These are phyloP conservation scores for Pouteria glomerata DNA, from an alignment of 148 eudicot genomes.

Conservation along the genomic window DNA sequence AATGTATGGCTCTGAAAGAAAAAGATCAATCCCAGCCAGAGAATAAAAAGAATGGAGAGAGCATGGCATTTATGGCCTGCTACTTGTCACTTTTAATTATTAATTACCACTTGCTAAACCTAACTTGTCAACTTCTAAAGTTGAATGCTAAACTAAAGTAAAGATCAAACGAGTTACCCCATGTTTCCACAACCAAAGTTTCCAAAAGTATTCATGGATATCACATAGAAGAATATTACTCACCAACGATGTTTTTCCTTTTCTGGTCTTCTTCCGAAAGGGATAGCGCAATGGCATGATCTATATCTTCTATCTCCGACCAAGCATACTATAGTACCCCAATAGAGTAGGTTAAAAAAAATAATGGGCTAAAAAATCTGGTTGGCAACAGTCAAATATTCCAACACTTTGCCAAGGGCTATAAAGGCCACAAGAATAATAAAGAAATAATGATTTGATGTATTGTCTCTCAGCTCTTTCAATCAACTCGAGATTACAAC, in stretches of 20 bases:
- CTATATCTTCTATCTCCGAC: slow-evolving; percentile 58
- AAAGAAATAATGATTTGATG: neutral
- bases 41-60: no score
- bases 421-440: neutral
- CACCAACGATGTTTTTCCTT: slow-evolving; percentile 36
- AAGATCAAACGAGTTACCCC: neutral
- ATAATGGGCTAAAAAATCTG: neutral
- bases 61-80: neutral
- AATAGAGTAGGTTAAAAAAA: slow-evolving; percentile 3
- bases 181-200: neutral
- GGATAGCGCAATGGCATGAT: slow-evolving; percentile 68
- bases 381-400: neutral
- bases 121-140: neutral
- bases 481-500: neutral
- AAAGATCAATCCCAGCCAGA: neutral
- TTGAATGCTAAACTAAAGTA: neutral
- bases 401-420: neutral
- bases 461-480: neutral
- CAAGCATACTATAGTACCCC: slow-evolving; percentile 29
- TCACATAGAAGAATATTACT: slow-evolving; percentile 19
- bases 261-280: slow-evolving; percentile 54
- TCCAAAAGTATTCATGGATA: slow-evolving; percentile 1
- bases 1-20: neutral
- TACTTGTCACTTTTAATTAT: neutral
- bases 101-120: neutral